Evolutionary conservation across 2,329 filamentous ascomycete genomes (phyloP).

Genomic region (Apiospora saccharicola): DNA sequence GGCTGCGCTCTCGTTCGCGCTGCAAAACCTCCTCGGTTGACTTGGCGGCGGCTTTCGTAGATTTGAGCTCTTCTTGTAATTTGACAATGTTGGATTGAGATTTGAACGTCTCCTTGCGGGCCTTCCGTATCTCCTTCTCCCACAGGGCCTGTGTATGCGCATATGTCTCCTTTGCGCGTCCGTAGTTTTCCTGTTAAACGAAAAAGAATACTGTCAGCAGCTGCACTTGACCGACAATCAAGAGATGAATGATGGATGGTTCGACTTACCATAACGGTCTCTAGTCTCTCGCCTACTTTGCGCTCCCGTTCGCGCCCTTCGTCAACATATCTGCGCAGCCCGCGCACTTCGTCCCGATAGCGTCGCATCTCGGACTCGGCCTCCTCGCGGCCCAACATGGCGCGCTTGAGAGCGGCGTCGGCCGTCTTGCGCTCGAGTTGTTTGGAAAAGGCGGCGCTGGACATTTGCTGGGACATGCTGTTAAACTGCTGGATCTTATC

Average conservation of each 20-base stretch:
- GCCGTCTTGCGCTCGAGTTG: conserved; percentile 70
- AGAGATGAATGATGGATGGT: not conserved
- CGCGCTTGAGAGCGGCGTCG: conserved; percentile 71
- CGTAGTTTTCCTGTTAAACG: conserved; percentile 69
- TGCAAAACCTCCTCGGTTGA: conserved; percentile 66
- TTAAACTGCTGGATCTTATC: conserved; percentile 47
- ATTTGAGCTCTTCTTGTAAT: conserved; percentile 76
- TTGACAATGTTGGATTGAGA: conserved; percentile 74
- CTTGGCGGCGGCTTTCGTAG: conserved; percentile 61
- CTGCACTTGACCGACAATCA: not conserved
- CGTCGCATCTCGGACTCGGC: conserved; percentile 73
- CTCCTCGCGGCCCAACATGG: conserved; percentile 74
- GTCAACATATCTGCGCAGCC: conserved; percentile 65
- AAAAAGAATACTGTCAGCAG: not conserved
- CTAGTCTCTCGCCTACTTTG: conserved; percentile 70
- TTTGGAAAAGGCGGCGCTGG: conserved; percentile 51
- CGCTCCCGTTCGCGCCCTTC: conserved; percentile 72
- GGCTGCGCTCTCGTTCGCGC: conserved; percentile 68
- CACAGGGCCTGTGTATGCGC: conserved; percentile 71
- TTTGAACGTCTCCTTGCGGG: conserved; percentile 78
- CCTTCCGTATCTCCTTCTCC: conserved; percentile 76
- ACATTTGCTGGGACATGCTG: conserved; percentile 35
- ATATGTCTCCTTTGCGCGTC: conserved; percentile 73
- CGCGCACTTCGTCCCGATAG: conserved; percentile 66
- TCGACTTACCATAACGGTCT: conserved; percentile 70